Evolutionary conservation across 805 yeast genomes (phyloP), one percentile per base, ranked within the genome.

Genomic region (Wickerhamiella occidentalis): DNA sequence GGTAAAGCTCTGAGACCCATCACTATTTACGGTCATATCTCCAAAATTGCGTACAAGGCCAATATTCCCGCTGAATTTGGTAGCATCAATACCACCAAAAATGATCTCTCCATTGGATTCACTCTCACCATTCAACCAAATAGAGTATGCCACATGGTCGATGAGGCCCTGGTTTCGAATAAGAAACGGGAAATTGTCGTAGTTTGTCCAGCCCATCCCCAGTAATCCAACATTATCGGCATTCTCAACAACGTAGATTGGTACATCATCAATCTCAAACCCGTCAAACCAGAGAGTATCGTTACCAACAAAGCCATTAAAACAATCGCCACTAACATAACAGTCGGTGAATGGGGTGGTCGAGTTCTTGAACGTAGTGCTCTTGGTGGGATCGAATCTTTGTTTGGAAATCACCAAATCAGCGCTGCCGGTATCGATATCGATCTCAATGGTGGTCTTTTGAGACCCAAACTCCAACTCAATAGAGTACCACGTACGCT

Each of bases 191-290:
- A 47, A 33, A 23, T 46, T 50, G 45, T 74, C 70, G 63, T 84
- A 84, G 23, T 17, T 18, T 19, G 49, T 12, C 26, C 19, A 13
- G 18, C 70, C 69, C 50, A 65, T 53, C 26, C 59, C 61, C 3
- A 42, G 12, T 17, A 42, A 7, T 6, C 41, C 41, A 5, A 3
- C 43, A 15, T 13, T 30, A 15, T 22, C 75, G 28, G 64, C 62
- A 60, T 77, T 77, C 2, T 84, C 92, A 22, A 86, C 77, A 1
- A 94, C 96, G 62, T 86, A 73, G 3, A 86, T 77, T 26, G 82
- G 66, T 50, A 69, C 66, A 0, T 68, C 53, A 9, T 82, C 67
- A 2, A 70, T 62, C 11, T 71, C 62, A 44, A 70, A 9, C 15
- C 28, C 50, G 40, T 78, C 77, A 48, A 84, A 57, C 2, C 56